Percentiles rank a stretch among this genome's conserved stretches.
phyloP scores from a whole-genome alignment of 1,284 basidiomycete genomes.

The Pseudozyma tsukubaensis region DNA sequence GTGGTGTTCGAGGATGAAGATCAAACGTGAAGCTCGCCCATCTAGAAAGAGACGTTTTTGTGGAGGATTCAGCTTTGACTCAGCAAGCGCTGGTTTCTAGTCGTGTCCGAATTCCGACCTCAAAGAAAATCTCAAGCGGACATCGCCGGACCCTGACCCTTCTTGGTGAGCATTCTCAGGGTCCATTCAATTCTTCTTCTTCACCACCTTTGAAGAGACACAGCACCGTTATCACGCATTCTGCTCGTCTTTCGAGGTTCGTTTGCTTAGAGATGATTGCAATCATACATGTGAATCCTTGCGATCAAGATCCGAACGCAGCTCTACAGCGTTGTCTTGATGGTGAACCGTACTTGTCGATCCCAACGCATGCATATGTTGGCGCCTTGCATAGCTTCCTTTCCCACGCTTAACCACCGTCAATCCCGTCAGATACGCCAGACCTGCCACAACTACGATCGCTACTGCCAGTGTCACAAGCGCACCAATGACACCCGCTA shows the following conservation, averaged over 20 bases:
- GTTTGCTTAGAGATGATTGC: background rate
- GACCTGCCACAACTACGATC: constrained; percentile 20
- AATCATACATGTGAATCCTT: constrained; percentile 25
- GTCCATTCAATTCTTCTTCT: constrained; percentile 4
- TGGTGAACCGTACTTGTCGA: constrained; percentile 26
- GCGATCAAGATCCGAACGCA: constrained; percentile 25
- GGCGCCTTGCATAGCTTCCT: constrained; percentile 10
- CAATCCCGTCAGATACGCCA: constrained; percentile 23
- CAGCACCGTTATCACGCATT: too few relatives aligned
- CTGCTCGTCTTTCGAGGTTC: background rate
- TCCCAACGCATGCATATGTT: constrained; percentile 22
- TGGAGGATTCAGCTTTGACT: constrained; percentile 31
- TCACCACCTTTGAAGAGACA: background rate
- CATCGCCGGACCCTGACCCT: constrained; percentile 7
- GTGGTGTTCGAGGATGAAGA: background rate
- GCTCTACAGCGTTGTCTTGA: constrained; percentile 28
- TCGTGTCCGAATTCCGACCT: constrained; percentile 3
- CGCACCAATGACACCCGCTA: constrained; percentile 61
- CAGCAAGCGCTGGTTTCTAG: constrained; percentile 5
- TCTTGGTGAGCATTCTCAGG: constrained; percentile 4
- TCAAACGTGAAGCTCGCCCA: too few relatives aligned
- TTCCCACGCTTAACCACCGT: constrained; percentile 36
- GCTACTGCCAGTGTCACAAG: constrained; percentile 58
- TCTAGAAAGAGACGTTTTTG: constrained; percentile 3
- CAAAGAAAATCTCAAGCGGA: background rate